Base-by-base conservation (phyloP, 352 stramenopile genomes). In the Halophytophthora batemanensis region DNA sequence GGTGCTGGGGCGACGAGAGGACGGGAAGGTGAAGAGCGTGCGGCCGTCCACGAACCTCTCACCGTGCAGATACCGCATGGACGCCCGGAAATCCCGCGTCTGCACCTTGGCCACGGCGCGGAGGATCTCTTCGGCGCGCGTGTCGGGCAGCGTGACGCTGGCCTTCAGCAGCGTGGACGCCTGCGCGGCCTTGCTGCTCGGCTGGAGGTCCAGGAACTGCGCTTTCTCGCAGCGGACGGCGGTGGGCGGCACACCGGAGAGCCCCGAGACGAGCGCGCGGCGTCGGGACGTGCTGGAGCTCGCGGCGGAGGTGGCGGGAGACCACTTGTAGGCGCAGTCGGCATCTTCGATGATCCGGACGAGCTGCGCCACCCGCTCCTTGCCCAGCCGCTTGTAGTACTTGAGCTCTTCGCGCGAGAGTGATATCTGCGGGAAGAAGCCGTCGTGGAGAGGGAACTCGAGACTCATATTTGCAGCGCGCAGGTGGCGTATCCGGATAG, bases 391-490 rank as follows among this genome's bases (percentile, higher is more conserved):
- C 43, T 85, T 83, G 61, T 92, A 91, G 55, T 85, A 79, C 17
- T 73, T 65, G 17, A 91, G 64, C 45, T 94, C 81, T 25, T 90
- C 78, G 28, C 71, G 68, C 35, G 64, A 71, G 6, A 94, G 62
- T 40, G 75, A 72, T 45, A 94, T 74, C 49, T 87, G 81, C 44
- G 83, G 83, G 63, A 94, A 94, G 71, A 92, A 90, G 43, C 73
- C 77, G 53, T 90, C 76, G 51, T 79, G 73, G 10, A 94, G 60
- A 14, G 83, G 81, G 51, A 92, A 82, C 45, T 83, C 77, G 38
- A 90, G 25, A 8, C 25, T 31, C 25, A 31, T 31, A 13, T 3
- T 38, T 38, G 29, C 33, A 13, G 15, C 11, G 7, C 15, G 33
- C 33, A 13, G n/a, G 33, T 13, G 3, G 10, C 33, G 33, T 35